Percentiles rank a stretch among this genome's conserved stretches.
Conservation (phyloP, 495 filamentous ascomycete genomes). For the Aspergillus hancockii region DNA sequence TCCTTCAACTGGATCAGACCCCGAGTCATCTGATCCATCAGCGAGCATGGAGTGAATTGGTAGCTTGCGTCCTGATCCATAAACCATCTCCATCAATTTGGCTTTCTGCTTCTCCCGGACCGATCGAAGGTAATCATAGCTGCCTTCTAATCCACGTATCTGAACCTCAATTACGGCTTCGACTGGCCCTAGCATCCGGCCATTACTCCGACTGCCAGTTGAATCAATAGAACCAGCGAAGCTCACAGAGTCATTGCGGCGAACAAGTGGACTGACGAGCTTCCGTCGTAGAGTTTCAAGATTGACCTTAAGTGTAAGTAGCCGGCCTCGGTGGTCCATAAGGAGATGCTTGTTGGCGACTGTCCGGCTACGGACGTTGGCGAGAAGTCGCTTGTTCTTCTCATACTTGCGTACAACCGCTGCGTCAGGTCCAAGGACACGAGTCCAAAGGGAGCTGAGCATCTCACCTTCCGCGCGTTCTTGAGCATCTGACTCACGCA, state of each 20-base stretch:
- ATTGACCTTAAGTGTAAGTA: conserved; percentile 76
- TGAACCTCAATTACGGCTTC: conserved; percentile 71
- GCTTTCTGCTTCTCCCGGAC: conserved; percentile 77
- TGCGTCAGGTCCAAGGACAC: conserved; percentile 72
- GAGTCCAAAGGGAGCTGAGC: conserved; percentile 81
- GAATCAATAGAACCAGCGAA: conserved; percentile 39
- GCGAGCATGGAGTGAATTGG: conserved; percentile 31
- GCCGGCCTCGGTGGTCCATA: conserved; percentile 77
- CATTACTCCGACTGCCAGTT: conserved; percentile 36
- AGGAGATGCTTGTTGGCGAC: conserved; percentile 83
- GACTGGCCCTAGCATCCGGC: conserved; percentile 59
- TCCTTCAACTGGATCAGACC: conserved; percentile 16
- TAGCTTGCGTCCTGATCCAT: conserved; percentile 55
- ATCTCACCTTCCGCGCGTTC: conserved; percentile 77
- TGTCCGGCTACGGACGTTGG: conserved; percentile 75
- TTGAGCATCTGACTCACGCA: conserved; percentile 76
- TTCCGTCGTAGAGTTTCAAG: conserved; percentile 76
- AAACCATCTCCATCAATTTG: conserved; percentile 78
- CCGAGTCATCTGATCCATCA: conserved; percentile 21
- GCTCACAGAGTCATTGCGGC: conserved; percentile 58
- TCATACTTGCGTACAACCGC: conserved; percentile 79
- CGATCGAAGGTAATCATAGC: conserved; percentile 69
- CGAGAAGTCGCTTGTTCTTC: conserved; percentile 74
- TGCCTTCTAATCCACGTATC: conserved; percentile 76
- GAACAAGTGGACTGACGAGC: conserved; percentile 77